Base-by-base conservation (phyloP, 306 rosid genomes). In the Purshia tridentata region DNA sequence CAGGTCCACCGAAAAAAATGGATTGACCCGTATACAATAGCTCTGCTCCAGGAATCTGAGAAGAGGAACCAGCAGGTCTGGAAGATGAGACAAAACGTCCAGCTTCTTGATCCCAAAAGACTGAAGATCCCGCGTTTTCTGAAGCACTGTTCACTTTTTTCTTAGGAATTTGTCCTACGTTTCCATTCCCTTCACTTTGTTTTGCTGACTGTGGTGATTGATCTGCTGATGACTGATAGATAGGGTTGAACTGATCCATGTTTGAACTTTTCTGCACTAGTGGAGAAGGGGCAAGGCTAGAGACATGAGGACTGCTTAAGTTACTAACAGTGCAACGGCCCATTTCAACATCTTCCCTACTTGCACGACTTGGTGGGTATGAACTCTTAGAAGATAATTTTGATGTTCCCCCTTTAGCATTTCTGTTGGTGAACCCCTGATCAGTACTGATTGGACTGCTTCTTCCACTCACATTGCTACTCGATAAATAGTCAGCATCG, bases 81-180 rank as follows among this genome's bases (percentile, higher is more conserved):
- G 92, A 82, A 10, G 97, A 78, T 11, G 87, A 75, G 48, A 88
- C 89, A 74, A 82, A 91, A 16, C 92, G 95, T 10, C 95, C 97
- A 0, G 95, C 97, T 72, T 81, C 95, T 74, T 81, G 95, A 84
- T 89, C 92, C 97, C 97, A 91, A 72, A 81, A 81, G 48, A 88
- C 94, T 0, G 89, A 83, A 1, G 93, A 77, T 76, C 88, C 81
- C 52, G 53, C 68, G 57, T 81, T 82, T 54, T 84, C 90, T 59
- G 79, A 55, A 72, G 49, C 62, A 71, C 78, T 72, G 47, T 41
- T 69, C 78, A 77, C 83, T 51, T 74, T 83, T 84, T 84, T 85
- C 72, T 70, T 63, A 8, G 83, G 81, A 3, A 74, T 48, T 76
- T 73, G 86, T 42, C 83, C 29, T 15, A 16, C 68, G 22, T 70